phyloP scores from a whole-genome alignment of 257 asterid genomes.

The Hygrophila difformis region DNA sequence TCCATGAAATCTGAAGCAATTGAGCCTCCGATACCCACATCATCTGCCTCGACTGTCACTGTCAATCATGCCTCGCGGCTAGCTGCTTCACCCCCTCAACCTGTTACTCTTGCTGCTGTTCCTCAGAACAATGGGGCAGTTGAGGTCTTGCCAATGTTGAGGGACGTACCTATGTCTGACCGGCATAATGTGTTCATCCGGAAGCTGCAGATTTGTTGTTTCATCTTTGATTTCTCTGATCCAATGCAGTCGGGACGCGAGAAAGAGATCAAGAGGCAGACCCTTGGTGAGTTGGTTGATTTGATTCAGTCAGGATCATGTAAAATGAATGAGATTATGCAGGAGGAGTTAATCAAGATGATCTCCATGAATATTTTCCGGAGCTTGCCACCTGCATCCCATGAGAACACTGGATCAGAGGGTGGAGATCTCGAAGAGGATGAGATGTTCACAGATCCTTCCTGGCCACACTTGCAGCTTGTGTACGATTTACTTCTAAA shows the following conservation, averaged over 20 bases:
- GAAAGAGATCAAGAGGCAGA: slow-evolving; percentile 87
- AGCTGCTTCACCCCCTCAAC: slow-evolving; percentile 28
- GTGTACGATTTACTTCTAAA: slow-evolving; percentile 62
- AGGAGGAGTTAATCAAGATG: slow-evolving; percentile 76
- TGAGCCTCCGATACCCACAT: slow-evolving; percentile 38
- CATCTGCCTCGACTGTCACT: slow-evolving; percentile 30
- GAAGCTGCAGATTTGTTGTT: slow-evolving; percentile 64
- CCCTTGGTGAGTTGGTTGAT: slow-evolving; percentile 71
- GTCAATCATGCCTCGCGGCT: slow-evolving; percentile 42
- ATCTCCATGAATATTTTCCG: slow-evolving; percentile 65
- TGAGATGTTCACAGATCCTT: slow-evolving; percentile 72
- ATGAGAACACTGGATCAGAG: slow-evolving; percentile 52
- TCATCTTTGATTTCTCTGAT: slow-evolving; percentile 58
- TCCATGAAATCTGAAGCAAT: slow-evolving; percentile 43
- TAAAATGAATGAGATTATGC: slow-evolving; percentile 85
- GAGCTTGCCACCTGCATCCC: slow-evolving; percentile 63
- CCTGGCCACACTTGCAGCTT: slow-evolving; percentile 84
- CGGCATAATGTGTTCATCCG: slow-evolving; percentile 60
- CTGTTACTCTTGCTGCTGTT: slow-evolving; percentile 39
- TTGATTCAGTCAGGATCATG: slow-evolving; percentile 62
- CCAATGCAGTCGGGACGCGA: slow-evolving; percentile 50
- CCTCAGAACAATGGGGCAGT: slow-evolving; percentile 44
- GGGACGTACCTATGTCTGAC: slow-evolving; percentile 63
- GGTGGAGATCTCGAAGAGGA: slow-evolving; percentile 79
- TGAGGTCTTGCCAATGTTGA: slow-evolving; percentile 68